Evolutionary conservation across 805 yeast genomes (phyloP).

Genomic region (Spathaspora arborariae): DNA sequence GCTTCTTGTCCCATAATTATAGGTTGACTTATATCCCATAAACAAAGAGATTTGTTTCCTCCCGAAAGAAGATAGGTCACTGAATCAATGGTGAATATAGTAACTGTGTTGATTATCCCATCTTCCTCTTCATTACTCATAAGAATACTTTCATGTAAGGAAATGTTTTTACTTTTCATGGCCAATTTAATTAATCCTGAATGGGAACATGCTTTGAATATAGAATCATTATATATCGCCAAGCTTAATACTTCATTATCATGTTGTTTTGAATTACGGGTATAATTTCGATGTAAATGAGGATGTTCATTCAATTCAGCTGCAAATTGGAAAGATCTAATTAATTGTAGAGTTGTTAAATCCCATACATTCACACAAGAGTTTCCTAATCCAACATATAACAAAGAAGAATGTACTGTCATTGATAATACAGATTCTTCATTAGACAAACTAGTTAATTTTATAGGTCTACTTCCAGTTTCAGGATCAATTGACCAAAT

Average conservation of each 20-base stretch:
- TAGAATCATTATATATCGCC: slow-evolving; percentile 50
- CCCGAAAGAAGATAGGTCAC: slow-evolving; percentile 58
- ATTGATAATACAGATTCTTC: slow-evolving; percentile 72
- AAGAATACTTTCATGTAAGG: slow-evolving; percentile 8
- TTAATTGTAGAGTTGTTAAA: slow-evolving; percentile 71
- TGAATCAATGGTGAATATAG: slow-evolving; percentile 36
- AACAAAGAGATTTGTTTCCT: slow-evolving; percentile 64
- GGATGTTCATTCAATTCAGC: slow-evolving; percentile 2
- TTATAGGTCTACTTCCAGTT: slow-evolving; percentile 7
- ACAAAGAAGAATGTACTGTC: slow-evolving; percentile 57
- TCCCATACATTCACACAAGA: slow-evolving; percentile 86
- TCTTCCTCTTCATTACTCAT: slow-evolving; percentile 15
- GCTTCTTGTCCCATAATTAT: slow-evolving; percentile 9
- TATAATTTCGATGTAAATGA: slow-evolving; percentile 1
- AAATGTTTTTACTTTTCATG: slow-evolving; percentile 13
- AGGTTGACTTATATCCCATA: slow-evolving; percentile 58
- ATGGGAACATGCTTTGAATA: slow-evolving; percentile 58
- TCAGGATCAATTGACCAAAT: slow-evolving; percentile 56
- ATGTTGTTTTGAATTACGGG: slow-evolving; percentile 4
- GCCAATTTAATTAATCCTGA: slow-evolving; percentile 35
- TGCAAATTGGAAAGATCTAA: slow-evolving; percentile 38
- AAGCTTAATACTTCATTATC: slow-evolving; percentile 49
- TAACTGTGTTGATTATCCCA: slow-evolving; percentile 57
- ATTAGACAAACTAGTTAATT: slow-evolving; percentile 47
- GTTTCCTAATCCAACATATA: slow-evolving; percentile 78